These are phyloP conservation scores for Boletus rubescentipes DNA, from an alignment of 768 basidiomycete species.

Conservation along the genomic window DNA sequence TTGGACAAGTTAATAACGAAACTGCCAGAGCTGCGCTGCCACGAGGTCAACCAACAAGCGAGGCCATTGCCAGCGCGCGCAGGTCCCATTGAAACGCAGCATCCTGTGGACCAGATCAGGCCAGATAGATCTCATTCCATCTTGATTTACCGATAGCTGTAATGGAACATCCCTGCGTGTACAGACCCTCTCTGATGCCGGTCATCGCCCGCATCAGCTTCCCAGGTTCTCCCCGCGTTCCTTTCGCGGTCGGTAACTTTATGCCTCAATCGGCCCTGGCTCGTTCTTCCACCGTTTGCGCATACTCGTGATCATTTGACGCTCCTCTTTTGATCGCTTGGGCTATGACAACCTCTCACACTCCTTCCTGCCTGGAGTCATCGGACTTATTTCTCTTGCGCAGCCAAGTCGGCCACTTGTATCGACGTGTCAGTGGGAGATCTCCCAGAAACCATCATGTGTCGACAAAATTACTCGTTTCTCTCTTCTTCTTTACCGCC, in stretches of 20 bases:
- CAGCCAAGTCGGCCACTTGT: constrained; percentile 18
- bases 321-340: not conserved
- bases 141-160: constrained; percentile 28
- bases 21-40: constrained; percentile 20
- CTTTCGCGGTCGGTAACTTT: constrained; percentile 28
- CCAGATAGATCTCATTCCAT: constrained; percentile 23
- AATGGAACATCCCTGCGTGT: constrained; percentile 17
- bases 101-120: constrained; percentile 18
- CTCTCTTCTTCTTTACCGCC: constrained; percentile 9
- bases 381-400: constrained; percentile 14
- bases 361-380: constrained; percentile 10
- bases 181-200: constrained; percentile 19
- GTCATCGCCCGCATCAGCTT: constrained; percentile 22
- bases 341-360: constrained; percentile 19
- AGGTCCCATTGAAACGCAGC: constrained; percentile 20
- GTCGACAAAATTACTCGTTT: constrained; percentile 12
- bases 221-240: constrained; percentile 26
- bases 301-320: not conserved
- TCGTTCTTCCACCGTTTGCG: constrained; percentile 2
- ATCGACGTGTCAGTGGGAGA: constrained; percentile 18
- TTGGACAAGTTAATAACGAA: constrained; percentile 16
- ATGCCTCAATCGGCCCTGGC: constrained; percentile 21
- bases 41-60: constrained; percentile 26
- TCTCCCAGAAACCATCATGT: constrained; percentile 18
- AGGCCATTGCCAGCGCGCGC: constrained; percentile 20